Percentiles rank a stretch among this genome's conserved stretches.
These are phyloP conservation scores for Pythium insidiosum DNA, from an alignment of 352 stramenopile genomes.

Conservation along the genomic window DNA sequence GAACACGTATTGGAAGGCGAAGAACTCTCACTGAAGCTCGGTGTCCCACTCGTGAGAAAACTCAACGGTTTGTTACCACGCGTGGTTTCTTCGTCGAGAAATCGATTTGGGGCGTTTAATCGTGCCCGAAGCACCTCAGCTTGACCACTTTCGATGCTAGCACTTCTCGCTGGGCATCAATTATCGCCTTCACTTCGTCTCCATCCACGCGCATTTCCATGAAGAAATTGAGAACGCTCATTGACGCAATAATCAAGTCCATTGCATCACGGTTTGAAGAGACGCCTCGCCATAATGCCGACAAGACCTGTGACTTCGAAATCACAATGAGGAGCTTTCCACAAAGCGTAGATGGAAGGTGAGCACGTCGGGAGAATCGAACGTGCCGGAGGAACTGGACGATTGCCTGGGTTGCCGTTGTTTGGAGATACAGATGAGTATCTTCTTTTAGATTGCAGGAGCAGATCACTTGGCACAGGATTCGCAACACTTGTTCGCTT, in stretches of 20 bases:
- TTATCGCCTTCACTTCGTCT: constrained; percentile 11
- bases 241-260: constrained; percentile 35
- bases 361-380: no score
- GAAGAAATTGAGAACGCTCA: constrained; percentile 61
- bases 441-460: background rate
- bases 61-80: no score
- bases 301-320: constrained; percentile 25
- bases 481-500: no score
- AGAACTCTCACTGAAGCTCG: no score
- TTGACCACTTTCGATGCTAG: constrained; percentile 30
- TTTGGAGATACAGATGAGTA: constrained; percentile 16
- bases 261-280: constrained; percentile 4
- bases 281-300: constrained; percentile 33
- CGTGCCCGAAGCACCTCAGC: no score
- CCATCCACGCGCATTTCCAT: constrained; percentile 36
- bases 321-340: constrained; percentile 23
- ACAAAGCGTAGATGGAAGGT: no score
- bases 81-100: no score
- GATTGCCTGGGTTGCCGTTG: constrained; percentile 34
- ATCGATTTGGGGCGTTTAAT: no score
- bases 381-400: constrained; percentile 50
- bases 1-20: no score
- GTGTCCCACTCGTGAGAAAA: no score
- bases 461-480: no score
- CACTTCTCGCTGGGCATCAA: constrained; percentile 21